phyloP scores from a whole-genome alignment of 331 rosid species.

The Cydonia oblonga region DNA sequence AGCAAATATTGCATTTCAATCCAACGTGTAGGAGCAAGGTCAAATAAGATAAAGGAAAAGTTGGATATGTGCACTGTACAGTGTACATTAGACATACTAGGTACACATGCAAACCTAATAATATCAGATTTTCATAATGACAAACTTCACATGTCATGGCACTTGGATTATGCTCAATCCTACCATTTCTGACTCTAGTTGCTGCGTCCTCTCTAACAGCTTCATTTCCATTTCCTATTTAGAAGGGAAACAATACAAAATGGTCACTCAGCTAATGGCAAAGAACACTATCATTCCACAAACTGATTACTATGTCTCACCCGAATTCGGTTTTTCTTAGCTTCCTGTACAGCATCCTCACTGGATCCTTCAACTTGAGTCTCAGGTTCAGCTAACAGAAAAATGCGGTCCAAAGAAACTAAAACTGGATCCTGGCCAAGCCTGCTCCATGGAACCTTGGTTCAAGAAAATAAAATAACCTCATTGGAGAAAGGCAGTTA shows the following conservation, averaged over 20 bases:
- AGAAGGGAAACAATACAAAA: slow-evolving; percentile 20
- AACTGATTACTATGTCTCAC: slow-evolving; percentile 24
- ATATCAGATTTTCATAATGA: background rate
- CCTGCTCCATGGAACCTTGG: slow-evolving; percentile 97
- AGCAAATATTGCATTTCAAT: background rate
- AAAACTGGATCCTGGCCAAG: slow-evolving; percentile 98
- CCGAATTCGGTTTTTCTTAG: slow-evolving; percentile 72
- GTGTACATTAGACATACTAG: background rate
- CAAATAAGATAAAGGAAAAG: background rate
- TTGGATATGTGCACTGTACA: background rate
- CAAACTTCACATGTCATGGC: background rate
- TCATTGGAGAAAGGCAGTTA: slow-evolving; percentile 6
- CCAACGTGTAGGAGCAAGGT: background rate
- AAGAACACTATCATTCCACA: slow-evolving; percentile 1
- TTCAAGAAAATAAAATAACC: slow-evolving; percentile 9
- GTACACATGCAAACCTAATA: background rate
- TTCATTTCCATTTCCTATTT: slow-evolving; percentile 83
- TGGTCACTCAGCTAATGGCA: slow-evolving; percentile 1
- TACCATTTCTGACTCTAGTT: slow-evolving; percentile 72
- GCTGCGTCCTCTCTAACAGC: slow-evolving; percentile 74
- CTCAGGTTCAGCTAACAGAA: slow-evolving; percentile 92
- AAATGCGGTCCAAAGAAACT: slow-evolving; percentile 83
- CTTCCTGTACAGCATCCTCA: slow-evolving; percentile 87
- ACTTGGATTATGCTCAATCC: slow-evolving; percentile 9
- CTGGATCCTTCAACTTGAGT: slow-evolving; percentile 73